phyloP scores from a whole-genome alignment of 2,329 filamentous ascomycete genomes.

The Paecilomyces variotii region DNA sequence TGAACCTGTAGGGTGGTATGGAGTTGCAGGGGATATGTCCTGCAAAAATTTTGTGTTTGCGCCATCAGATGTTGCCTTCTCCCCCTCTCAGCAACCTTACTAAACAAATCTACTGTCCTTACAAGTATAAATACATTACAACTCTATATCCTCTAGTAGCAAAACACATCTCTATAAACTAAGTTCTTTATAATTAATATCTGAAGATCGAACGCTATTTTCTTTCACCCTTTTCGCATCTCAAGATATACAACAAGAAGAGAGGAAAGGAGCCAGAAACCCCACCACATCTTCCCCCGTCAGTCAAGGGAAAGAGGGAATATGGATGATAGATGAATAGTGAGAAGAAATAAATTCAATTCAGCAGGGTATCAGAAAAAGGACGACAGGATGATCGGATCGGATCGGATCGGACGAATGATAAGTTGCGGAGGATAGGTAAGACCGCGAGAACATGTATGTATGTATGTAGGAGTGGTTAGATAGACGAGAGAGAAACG shows the following conservation, averaged over 20 bases:
- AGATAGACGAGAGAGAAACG: background rate
- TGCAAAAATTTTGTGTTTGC: too few relatives aligned
- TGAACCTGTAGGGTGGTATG: too few relatives aligned
- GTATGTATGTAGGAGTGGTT: background rate
- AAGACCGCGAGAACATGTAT: background rate
- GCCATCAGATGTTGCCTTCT: too few relatives aligned
- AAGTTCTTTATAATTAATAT: background rate
- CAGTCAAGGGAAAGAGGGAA: too few relatives aligned
- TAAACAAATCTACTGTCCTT: too few relatives aligned
- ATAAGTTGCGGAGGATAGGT: background rate
- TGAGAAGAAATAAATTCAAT: background rate
- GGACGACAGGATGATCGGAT: background rate
- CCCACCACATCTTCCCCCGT: background rate
- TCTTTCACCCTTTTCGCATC: background rate
- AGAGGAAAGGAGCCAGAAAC: background rate
- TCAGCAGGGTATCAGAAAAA: background rate
- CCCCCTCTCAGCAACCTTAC: too few relatives aligned
- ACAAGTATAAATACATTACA: background rate
- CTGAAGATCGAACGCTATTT: background rate
- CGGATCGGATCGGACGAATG: background rate
- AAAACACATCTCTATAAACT: background rate
- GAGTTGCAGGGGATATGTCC: too few relatives aligned
- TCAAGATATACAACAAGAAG: background rate
- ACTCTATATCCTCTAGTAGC: too few relatives aligned
- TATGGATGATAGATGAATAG: background rate